Percentiles rank a stretch among this genome's conserved stretches.
These are phyloP conservation scores for Phytophthora sojae DNA, from an alignment of 352 stramenopile genomes.

Conservation along the genomic window DNA sequence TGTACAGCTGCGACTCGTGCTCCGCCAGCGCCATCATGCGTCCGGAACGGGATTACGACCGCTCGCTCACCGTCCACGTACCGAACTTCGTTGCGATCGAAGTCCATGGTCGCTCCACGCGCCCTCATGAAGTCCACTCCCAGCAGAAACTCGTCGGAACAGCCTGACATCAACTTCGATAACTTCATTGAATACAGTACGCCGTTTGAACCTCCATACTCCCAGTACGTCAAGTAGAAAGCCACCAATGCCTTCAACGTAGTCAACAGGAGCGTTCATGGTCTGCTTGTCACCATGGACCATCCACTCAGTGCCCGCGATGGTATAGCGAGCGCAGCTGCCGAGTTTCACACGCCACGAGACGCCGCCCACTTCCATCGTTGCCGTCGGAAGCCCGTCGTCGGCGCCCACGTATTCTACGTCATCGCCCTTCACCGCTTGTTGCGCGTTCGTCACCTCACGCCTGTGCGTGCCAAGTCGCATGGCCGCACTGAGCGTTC, in stretches of 20 bases:
- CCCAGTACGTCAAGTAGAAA: neutral
- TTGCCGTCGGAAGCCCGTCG: neutral
- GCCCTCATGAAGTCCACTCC: neutral
- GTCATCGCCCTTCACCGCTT: neutral
- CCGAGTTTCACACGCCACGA: neutral
- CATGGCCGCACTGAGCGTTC: no score
- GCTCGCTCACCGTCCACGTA: neutral
- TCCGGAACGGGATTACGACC: neutral
- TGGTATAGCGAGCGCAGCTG: neutral
- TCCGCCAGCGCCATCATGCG: neutral
- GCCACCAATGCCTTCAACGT: neutral
- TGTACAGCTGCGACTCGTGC: neutral
- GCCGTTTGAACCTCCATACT: neutral
- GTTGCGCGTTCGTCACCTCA: neutral
- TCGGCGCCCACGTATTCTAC: neutral
- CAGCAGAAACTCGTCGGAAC: neutral
- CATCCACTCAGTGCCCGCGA: neutral
- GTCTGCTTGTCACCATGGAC: neutral
- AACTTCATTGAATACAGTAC: neutral
- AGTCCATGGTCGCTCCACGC: neutral
- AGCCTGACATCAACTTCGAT: neutral
- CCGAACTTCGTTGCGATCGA: neutral
- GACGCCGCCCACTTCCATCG: neutral
- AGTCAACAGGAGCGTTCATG: neutral
- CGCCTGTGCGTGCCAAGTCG: neutral